Base-by-base conservation (phyloP, 306 rosid species). In the Gleditsia sinensis region DNA sequence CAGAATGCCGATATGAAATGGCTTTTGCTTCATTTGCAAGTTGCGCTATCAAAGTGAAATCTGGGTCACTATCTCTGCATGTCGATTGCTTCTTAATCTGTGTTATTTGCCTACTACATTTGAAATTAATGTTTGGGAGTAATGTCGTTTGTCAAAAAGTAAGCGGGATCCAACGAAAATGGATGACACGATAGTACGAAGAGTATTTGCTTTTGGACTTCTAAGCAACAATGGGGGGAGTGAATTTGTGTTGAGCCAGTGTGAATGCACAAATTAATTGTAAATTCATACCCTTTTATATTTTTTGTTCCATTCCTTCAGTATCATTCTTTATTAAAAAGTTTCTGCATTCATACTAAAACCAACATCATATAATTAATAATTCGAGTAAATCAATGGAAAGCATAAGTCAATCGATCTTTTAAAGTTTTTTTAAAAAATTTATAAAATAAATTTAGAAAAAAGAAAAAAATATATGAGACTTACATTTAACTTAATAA, bases 11-110 rank as follows among this genome's bases (percentile, higher is more conserved):
- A 43, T 16, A 69, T 57, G 19, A 69, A 68, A 63, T 55, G 32
- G 30, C 81, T 82, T n/a, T 82, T 82, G 85, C 89, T 85, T 85
- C 45, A 65, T 72, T 61, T 76, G 81, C 62, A 85, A 82, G 86
- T 74, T 79, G 80, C 63, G 78, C 69, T 69, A 55, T 55, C 63
- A 42, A 60, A 75, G 53, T 16, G 5, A 51, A 51, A 51, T 51
- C 14, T 20, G 30, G 56, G 10, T 34, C 40, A 45, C 67, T 60
- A 45, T 42, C n/a, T 37, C 6, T 32, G 65, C 24, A 40, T 49
- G 20, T 25, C 9, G 4, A 11, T 33, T 30, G 24, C n/a, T 45
- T 67, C 9, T 51, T 13, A 0, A 12, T 5, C 21, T 51, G 11
- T 10, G 4, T 67, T 13, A 5, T 24, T 43, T 59, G 42, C 4